A percentile compares a stretch with the other conserved stretches of the same genome.
These are phyloP conservation scores for Lactarius sp. DNA, from an alignment of 768 basidiomycete genomes.

Conservation along the genomic window DNA sequence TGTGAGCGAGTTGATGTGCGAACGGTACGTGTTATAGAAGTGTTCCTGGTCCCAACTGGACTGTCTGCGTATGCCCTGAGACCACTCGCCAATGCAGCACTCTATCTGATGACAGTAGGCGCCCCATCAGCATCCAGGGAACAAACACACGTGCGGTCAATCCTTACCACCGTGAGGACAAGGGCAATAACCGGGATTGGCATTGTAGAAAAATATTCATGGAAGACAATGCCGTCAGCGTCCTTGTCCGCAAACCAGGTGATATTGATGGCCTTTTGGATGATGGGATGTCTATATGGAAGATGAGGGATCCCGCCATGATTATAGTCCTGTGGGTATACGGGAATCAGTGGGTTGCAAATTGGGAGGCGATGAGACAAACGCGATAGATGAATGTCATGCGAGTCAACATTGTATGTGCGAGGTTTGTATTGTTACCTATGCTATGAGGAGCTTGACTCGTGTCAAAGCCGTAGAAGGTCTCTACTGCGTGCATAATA, in stretches of 20 bases:
- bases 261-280: constrained; percentile 15
- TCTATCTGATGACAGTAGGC: constrained; percentile 1
- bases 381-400: constrained; percentile 13
- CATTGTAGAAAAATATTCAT: constrained; percentile 4
- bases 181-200: constrained; percentile 2
- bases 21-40: not conserved
- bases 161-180: constrained; percentile 11
- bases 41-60: not conserved
- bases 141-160: not conserved
- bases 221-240: not conserved
- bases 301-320: not conserved
- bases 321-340: not conserved
- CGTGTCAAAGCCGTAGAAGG: constrained; percentile 9
- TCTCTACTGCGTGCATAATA: not conserved
- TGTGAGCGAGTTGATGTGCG: not conserved
- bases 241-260: constrained; percentile 12
- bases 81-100: constrained; percentile 18
- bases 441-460: constrained; percentile 6
- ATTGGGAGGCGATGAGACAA: not conserved
- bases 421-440: not conserved
- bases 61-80: not conserved
- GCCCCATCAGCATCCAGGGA: not conserved
- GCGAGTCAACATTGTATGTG: not conserved
- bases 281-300: constrained; percentile 10
- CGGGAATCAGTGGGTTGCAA: not conserved